Percentiles rank a stretch among this genome's conserved stretches.
phyloP scores from a whole-genome alignment of 805 yeast genomes.

The Saccharomycopsis amapae region DNA sequence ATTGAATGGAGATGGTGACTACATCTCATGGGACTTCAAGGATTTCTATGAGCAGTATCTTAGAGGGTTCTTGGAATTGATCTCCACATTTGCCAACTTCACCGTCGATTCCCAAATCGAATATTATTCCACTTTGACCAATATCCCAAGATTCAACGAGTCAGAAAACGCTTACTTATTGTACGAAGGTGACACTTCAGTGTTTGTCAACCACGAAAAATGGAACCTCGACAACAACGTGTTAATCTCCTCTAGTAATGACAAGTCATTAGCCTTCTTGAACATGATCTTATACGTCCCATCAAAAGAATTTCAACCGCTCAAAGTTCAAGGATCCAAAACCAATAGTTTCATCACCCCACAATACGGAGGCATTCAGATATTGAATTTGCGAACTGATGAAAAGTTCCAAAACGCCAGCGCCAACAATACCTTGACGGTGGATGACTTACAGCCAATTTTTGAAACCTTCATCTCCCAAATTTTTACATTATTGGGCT shows the following conservation, averaged over 20 bases:
- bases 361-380: constrained; percentile 80
- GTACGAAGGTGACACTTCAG: constrained; percentile 26
- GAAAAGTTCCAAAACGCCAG: constrained; percentile 1
- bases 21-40: constrained; percentile 70
- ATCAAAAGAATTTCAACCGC: constrained; percentile 38
- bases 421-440: constrained; percentile 29
- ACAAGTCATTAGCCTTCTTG: constrained; percentile 54
- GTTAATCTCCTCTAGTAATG: constrained; percentile 41
- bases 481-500: constrained; percentile 64
- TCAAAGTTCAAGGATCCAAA: constrained; percentile 35
- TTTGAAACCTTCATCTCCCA: constrained; percentile 71
- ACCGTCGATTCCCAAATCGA: constrained; percentile 74
- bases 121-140: constrained; percentile 47
- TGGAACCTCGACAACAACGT: constrained; percentile 53
- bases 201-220: constrained; percentile 72
- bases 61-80: constrained; percentile 44
- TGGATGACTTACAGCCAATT: constrained; percentile 44
- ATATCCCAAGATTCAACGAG: constrained; percentile 11
- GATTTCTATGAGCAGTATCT: constrained; percentile 43
- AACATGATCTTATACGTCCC: constrained; percentile 71
- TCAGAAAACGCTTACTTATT: constrained; percentile 30
- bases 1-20: constrained; percentile 60
- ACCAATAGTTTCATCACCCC: constrained; percentile 69
- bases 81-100: constrained; percentile 57
- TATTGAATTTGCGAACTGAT: constrained; percentile 37